Percentiles rank a stretch among this genome's conserved stretches.
phyloP scores from a whole-genome alignment of 192 early-diverging fungal genomes.

The Linnemannia hyalina region DNA sequence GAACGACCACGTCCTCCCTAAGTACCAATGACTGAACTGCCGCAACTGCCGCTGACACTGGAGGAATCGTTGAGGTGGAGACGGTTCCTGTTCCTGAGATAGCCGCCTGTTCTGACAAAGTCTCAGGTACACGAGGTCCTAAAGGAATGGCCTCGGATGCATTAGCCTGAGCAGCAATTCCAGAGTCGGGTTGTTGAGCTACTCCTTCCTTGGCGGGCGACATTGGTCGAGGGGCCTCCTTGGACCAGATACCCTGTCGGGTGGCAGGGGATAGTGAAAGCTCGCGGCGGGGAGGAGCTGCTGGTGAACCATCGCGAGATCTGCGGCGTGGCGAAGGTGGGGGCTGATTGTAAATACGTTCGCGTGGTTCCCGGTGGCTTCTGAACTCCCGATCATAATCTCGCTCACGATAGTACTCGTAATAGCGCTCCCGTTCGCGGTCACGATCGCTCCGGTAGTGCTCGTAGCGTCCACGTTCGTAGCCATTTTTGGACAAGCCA shows the following conservation, averaged over 20 bases:
- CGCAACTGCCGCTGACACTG: not conserved
- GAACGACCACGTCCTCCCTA: constrained; percentile 5
- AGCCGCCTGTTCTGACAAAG: not conserved
- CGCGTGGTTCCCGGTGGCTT: constrained; percentile 36
- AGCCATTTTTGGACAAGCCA: constrained; percentile 29
- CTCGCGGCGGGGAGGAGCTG: constrained; percentile 9
- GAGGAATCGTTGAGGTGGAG: not conserved
- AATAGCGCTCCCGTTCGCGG: constrained; percentile 43
- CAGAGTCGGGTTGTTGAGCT: not conserved
- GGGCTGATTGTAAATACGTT: constrained; percentile 17
- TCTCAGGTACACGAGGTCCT: not conserved
- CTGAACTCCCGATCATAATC: constrained; percentile 48
- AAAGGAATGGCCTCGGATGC: not conserved
- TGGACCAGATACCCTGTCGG: constrained; percentile 18
- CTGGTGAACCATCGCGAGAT: constrained; percentile 31
- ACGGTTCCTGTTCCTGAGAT: not conserved
- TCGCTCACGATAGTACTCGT: constrained; percentile 46
- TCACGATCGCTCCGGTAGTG: constrained; percentile 48
- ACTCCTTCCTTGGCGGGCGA: constrained; percentile 20
- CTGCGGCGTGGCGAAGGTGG: constrained; percentile 38
- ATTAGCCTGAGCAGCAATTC: not conserved
- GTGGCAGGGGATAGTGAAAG: constrained; percentile 25
- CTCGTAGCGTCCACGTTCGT: constrained; percentile 50
- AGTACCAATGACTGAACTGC: not conserved
- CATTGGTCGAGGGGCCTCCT: constrained; percentile 18